Conservation (phyloP, 228 moss, liverwort and hornwort species). For the Sphagnum fallax region DNA sequence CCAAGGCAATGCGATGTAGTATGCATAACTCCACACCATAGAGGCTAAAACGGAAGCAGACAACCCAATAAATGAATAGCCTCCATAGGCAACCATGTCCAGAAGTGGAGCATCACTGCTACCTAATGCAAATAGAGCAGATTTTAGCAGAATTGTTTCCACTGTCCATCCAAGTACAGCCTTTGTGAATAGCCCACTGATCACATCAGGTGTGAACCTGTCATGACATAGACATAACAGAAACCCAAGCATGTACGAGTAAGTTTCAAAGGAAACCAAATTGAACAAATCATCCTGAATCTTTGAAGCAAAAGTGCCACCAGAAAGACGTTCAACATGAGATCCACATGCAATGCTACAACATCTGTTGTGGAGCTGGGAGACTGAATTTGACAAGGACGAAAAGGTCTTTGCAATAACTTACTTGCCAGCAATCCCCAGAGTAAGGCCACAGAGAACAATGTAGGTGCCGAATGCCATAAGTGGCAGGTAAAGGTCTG, state of each 20-base stretch:
- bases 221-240: background rate
- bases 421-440: conserved; percentile 77
- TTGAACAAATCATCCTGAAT: too few species aligned
- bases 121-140: conserved; percentile 56
- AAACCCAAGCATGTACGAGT: background rate
- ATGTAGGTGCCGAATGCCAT: conserved; percentile 94
- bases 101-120: conserved; percentile 73
- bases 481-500: conserved; percentile 86
- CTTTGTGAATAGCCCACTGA: conserved; percentile 70
- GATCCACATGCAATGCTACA: too few species aligned
- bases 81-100: conserved; percentile 84
- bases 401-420: conserved; percentile 4
- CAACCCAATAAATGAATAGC: conserved; percentile 81
- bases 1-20: conserved; percentile 50
- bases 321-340: too few species aligned
- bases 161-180: conserved; percentile 69
- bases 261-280: background rate
- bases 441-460: conserved; percentile 64
- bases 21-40: conserved; percentile 64
- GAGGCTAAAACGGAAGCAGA: conserved; percentile 53
- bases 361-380: too few species aligned
- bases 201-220: conserved; percentile 82
- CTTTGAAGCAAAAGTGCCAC: too few species aligned
- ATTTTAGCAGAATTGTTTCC: conserved; percentile 60
- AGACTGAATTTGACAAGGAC: background rate